phyloP scores from a whole-genome alignment of 352 stramenopile genomes.

The Blastocystis sp. region DNA sequence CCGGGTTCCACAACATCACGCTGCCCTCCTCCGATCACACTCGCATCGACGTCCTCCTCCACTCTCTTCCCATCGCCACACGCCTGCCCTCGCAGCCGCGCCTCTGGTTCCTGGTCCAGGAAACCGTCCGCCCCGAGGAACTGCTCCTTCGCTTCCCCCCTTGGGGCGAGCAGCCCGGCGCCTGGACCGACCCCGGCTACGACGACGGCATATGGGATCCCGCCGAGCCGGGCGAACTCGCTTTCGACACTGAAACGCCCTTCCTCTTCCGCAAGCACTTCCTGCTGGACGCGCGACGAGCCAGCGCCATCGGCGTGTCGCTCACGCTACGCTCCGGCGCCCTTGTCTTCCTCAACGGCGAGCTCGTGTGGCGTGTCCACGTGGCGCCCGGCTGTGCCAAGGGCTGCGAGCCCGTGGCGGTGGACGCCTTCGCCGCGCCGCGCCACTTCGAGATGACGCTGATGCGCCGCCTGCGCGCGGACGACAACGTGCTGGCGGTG shows the following conservation, averaged over 20 bases:
- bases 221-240: background rate
- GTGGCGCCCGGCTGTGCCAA: background rate
- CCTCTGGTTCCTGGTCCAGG: background rate
- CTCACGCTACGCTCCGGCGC: background rate
- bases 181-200: background rate
- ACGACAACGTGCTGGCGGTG: slow-evolving; percentile 20
- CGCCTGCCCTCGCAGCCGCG: background rate
- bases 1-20: background rate
- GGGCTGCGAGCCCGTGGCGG: background rate
- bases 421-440: background rate
- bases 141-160: background rate
- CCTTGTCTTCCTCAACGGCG: background rate
- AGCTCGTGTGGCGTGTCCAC: background rate
- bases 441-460: background rate
- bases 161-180: background rate
- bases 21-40: background rate
- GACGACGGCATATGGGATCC: slow-evolving; percentile 7
- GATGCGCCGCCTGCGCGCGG: background rate
- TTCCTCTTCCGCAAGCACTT: slow-evolving; percentile 40
- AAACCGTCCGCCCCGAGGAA: background rate
- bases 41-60: background rate
- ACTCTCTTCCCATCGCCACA: background rate
- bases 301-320: background rate
- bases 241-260: background rate
- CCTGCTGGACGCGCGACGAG: background rate